Base-by-base conservation (phyloP, 805 yeast species). In the Starmerella stigmatis region DNA sequence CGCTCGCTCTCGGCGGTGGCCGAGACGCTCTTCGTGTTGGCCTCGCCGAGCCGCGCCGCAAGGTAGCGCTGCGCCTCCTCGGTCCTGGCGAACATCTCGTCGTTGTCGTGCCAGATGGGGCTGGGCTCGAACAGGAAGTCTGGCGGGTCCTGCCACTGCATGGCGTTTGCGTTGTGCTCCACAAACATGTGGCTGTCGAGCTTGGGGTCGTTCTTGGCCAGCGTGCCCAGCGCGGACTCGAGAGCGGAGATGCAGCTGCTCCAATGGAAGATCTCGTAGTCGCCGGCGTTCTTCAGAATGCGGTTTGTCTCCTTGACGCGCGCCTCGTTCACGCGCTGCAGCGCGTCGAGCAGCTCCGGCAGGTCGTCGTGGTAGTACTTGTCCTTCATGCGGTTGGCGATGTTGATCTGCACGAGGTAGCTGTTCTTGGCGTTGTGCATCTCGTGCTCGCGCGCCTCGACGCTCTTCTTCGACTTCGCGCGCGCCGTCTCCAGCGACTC, bases 41-140 rank as follows among this genome's bases (percentile, higher is more conserved):
- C 58, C 20, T 63, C 61, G 22, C 57, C 53, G 12, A 66, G 58
- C 43, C 60, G 54, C 25, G 65, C 66, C 16, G 68, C 59, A 41
- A 68, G 53, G 43, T 51, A 59, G 38, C 56, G 51, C 45, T 62
- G 55, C 6, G 64, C 60, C 17, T 54, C 50, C 33, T 74, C 78
- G 15, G 33, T 28, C 35, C 73, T 72, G 5, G 72, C 68, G 1
- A 77, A 72, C 51, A 80, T 70, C 28, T 74, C 67, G 52, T 86
- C 95, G 63, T 92, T 96, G 58, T 92, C 98, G 64, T 89, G 97
- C 98, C 98, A 92, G 33, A 92, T 80, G 25, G 86, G 79, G 21
- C 94, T 79, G 1, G 97, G 96, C 51, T 83, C 74, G 57, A 82
- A 92, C 53, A 76, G 71, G 59, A 82, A 85, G 64, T 89, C 97